Evolutionary conservation across 129 eudicot genomes (phyloP).

Genomic region (Deinandra increscens): DNA sequence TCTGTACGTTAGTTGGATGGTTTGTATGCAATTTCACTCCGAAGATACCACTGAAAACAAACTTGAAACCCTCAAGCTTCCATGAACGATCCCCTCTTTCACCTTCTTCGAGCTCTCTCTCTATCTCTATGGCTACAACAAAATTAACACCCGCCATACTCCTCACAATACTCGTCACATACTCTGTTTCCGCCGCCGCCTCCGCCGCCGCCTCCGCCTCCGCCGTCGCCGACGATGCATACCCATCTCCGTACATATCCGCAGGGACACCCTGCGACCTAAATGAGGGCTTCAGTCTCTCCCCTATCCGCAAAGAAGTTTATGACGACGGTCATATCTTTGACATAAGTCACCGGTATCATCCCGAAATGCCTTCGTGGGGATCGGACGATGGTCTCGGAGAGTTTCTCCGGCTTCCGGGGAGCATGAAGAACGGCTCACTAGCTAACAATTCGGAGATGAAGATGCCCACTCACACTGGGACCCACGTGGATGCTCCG

Average conservation of each 20-base stretch:
- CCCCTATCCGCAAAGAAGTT: conserved; percentile 38
- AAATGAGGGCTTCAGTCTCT: conserved; percentile 3
- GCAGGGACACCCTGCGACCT: conserved; percentile 22
- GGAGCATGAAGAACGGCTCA: conserved; percentile 42
- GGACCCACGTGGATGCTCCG: conserved; percentile 56
- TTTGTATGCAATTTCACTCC: not conserved
- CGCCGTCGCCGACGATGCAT: not conserved
- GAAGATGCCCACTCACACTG: conserved; percentile 46
- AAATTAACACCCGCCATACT: not conserved
- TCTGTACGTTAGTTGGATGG: not conserved
- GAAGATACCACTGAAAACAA: not conserved
- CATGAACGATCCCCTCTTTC: not conserved
- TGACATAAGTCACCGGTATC: conserved; percentile 46
- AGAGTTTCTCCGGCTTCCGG: conserved; percentile 29
- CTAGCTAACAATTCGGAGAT: conserved; percentile 42
- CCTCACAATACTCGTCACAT: conserved; percentile 10
- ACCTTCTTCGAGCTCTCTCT: conserved; percentile 15
- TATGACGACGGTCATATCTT: conserved; percentile 44
- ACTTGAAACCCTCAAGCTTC: not conserved
- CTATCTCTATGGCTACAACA: conserved; percentile 11
- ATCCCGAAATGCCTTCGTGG: conserved; percentile 45
- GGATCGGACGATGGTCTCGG: conserved; percentile 47
- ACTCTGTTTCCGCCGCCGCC: no score
- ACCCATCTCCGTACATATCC: conserved; percentile 25
- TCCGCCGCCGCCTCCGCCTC: no score